Evolutionary conservation across 2,329 filamentous ascomycete species (phyloP).

Genomic region (Botrytis elliptica): DNA sequence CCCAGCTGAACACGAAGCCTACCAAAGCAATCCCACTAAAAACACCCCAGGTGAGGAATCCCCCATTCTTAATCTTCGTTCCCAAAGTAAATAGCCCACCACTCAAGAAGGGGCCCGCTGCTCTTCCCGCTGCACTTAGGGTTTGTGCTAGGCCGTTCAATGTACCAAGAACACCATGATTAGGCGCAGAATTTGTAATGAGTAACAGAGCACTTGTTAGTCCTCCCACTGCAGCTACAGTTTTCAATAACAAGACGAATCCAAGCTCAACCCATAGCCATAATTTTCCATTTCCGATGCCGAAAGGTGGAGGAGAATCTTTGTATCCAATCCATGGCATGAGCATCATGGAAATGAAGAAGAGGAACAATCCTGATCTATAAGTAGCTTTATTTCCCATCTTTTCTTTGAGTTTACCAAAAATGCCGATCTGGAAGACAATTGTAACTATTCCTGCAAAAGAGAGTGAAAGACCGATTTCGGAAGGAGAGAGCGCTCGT

Average conservation of each 20-base stretch:
- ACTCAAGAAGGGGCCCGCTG: conserved; percentile 83
- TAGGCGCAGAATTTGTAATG: conserved; percentile 92
- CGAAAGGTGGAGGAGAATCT: conserved; percentile 55
- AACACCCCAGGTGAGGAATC: conserved; percentile 79
- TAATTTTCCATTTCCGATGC: conserved; percentile 59
- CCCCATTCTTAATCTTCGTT: conserved; percentile 72
- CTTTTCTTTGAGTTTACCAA: conserved; percentile 72
- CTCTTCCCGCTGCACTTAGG: conserved; percentile 84
- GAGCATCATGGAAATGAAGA: conserved; percentile 77
- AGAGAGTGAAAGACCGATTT: conserved; percentile 82
- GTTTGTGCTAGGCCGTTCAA: conserved; percentile 94
- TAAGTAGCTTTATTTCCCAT: conserved; percentile 88
- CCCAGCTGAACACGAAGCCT: conserved; percentile 77
- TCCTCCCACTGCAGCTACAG: conserved; percentile 86
- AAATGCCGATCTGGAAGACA: conserved; percentile 82
- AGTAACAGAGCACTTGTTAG: conserved; percentile 87
- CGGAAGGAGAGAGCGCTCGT: conserved; percentile 69
- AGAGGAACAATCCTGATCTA: conserved; percentile 71
- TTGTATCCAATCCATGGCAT: conserved; percentile 90
- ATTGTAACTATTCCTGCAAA: conserved; percentile 85
- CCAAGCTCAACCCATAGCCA: conserved; percentile 84
- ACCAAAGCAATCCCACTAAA: conserved; percentile 81
- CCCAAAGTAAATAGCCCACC: conserved; percentile 83
- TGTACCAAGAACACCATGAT: conserved; percentile 80
- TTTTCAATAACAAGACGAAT: conserved; percentile 79